Conservation (phyloP, 768 basidiomycete genomes). For the Mycena maculata region DNA sequence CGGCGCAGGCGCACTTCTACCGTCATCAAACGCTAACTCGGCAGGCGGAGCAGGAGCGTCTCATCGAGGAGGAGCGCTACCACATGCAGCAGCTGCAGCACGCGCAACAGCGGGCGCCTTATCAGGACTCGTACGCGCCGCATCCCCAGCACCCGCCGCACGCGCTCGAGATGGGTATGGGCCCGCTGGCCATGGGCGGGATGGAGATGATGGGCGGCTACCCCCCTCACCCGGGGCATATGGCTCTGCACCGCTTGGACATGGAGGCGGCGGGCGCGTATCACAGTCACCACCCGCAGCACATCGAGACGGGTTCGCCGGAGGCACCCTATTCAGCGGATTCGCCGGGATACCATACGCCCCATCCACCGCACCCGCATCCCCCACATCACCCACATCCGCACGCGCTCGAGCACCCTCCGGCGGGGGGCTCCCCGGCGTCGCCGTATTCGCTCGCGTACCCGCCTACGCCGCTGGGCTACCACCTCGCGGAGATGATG, state of each 20-base stretch:
- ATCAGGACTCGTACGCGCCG: constrained; percentile 36
- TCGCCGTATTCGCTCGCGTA: constrained; percentile 34
- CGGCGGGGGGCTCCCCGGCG: constrained; percentile 7
- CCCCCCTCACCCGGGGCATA: constrained; percentile 32
- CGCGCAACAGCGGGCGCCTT: constrained; percentile 33
- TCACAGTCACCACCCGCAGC: constrained; percentile 25
- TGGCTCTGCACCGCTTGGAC: constrained; percentile 15
- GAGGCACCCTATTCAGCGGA: constrained; percentile 13
- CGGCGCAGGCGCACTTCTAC: constrained; percentile 40
- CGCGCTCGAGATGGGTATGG: constrained; percentile 32
- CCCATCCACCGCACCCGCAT: constrained; percentile 9
- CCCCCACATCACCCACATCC: constrained; percentile 3
- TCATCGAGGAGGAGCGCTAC: constrained; percentile 45
- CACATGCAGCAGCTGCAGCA: constrained; percentile 38
- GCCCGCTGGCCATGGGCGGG: constrained; percentile 5
- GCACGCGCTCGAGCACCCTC: constrained; percentile 2
- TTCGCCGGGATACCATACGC: constrained; percentile 18
- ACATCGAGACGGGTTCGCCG: constrained; percentile 18
- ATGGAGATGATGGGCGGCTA: constrained; percentile 32
- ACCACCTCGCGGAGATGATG: constrained; percentile 30
- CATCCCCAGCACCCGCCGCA: constrained; percentile 29
- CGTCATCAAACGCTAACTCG: constrained; percentile 38
- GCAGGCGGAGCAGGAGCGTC: constrained; percentile 39
- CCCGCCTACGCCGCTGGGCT: constrained; percentile 29
- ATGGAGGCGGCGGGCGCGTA: constrained; percentile 19